phyloP scores from a whole-genome alignment of 2,329 filamentous ascomycete species.

The Fusarium virguliforme region DNA sequence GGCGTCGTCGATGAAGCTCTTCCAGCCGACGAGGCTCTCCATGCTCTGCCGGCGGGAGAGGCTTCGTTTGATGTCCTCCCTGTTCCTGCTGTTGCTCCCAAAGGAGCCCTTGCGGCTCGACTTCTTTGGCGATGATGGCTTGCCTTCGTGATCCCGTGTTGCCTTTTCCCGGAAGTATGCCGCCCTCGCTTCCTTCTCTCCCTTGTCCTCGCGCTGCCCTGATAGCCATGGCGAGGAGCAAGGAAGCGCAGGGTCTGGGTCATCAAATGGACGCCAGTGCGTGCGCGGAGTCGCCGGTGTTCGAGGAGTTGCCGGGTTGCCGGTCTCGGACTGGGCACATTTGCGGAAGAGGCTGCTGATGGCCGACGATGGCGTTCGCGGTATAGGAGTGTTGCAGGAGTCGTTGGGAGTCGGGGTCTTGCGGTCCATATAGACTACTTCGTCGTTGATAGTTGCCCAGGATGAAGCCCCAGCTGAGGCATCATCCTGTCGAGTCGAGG shows the following conservation, averaged over 20 bases:
- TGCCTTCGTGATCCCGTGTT: conserved; percentile 30
- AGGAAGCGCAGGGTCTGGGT: conserved; percentile 39
- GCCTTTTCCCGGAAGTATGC: conserved; percentile 48
- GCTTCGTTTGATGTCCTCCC: conserved; percentile 26
- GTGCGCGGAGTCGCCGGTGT: conserved; percentile 42
- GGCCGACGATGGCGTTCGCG: conserved; percentile 45
- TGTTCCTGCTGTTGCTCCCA: conserved; percentile 23
- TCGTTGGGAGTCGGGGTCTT: conserved; percentile 32
- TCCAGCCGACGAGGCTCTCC: conserved; percentile 47
- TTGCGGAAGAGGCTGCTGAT: conserved; percentile 51
- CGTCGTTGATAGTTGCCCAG: neutral
- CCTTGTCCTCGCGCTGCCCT: conserved; percentile 38
- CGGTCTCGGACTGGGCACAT: conserved; percentile 43
- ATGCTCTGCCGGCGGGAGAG: conserved; percentile 39
- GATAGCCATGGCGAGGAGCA: conserved; percentile 47
- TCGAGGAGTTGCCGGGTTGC: conserved; percentile 34
- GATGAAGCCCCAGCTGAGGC: conserved; percentile 22
- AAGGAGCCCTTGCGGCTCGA: conserved; percentile 31
- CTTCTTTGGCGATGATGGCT: conserved; percentile 23
- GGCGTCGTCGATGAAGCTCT: conserved; percentile 46
- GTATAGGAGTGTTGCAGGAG: conserved; percentile 12
- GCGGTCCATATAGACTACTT: neutral
- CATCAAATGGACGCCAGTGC: conserved; percentile 51
- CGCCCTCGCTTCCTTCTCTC: conserved; percentile 39
- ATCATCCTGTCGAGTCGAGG: conserved; percentile 34